Conservation (phyloP, 805 yeast genomes). For the Kregervanrija pseudodelftensis region DNA sequence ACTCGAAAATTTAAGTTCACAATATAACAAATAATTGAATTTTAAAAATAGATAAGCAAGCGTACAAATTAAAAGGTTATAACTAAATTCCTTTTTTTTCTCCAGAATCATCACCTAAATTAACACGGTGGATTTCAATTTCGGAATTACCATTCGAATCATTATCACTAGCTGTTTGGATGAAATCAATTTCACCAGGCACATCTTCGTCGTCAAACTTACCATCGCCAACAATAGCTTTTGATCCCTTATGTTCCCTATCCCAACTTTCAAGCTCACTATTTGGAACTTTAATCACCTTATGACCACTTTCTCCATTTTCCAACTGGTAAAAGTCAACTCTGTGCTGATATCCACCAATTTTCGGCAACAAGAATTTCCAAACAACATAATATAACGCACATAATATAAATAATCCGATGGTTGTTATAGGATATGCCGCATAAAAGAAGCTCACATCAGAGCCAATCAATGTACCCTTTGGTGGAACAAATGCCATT, state of each 20-base stretch:
- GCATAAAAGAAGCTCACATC: conserved; percentile 38
- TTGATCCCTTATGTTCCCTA: conserved; percentile 9
- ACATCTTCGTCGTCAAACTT: no score
- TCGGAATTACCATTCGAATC: no score
- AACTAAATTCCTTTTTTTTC: no score
- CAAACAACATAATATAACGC: conserved; percentile 30
- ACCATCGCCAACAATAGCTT: no score
- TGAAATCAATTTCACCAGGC: no score
- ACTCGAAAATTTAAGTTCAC: no score
- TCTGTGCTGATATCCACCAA: conserved; percentile 29
- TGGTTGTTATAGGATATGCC: conserved; percentile 33
- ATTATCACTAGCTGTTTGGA: no score
- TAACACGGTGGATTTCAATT: no score
- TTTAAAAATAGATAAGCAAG: no score
- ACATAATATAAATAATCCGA: conserved; percentile 30
- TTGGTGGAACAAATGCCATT: conserved; percentile 37
- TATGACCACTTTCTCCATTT: conserved; percentile 35
- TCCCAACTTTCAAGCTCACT: conserved; percentile 30
- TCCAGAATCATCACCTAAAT: no score
- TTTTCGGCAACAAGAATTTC: conserved; percentile 29
- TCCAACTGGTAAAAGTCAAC: conserved; percentile 23
- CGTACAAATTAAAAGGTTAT: no score
- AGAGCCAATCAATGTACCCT: conserved; percentile 32
- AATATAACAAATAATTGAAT: no score
- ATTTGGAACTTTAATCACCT: conserved; percentile 29